These are phyloP conservation scores for Skeletonema menzelii DNA, from an alignment of 108 stramenopile genomes.

Conservation along the genomic window DNA sequence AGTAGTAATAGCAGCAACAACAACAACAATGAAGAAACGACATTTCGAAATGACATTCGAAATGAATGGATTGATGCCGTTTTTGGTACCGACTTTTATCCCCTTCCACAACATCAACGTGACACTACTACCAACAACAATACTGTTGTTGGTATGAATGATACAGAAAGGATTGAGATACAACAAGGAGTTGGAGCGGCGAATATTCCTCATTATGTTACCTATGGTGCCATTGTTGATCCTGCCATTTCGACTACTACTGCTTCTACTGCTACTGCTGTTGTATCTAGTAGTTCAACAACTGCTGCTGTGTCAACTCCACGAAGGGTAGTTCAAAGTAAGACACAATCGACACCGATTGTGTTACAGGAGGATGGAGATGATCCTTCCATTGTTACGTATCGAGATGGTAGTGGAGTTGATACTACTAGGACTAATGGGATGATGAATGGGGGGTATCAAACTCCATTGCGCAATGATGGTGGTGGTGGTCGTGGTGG, in stretches of 20 bases:
- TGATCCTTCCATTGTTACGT: constrained; percentile 5
- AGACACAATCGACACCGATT: neutral
- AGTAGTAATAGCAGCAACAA: neutral
- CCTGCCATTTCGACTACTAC: neutral
- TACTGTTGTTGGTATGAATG: neutral
- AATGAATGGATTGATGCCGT: constrained; percentile 80
- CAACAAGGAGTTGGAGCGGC: constrained; percentile 56
- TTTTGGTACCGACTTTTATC: constrained; percentile 65
- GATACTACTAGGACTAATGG: neutral
- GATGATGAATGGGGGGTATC: neutral
- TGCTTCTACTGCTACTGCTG: neutral
- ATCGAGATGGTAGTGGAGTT: neutral
- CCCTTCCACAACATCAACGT: neutral
- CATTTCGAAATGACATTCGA: constrained; percentile 43
- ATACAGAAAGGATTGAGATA: neutral
- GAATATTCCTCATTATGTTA: constrained; percentile 37
- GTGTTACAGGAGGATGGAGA: neutral
- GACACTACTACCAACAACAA: neutral
- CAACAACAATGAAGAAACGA: neutral
- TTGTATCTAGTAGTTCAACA: too few relatives aligned
- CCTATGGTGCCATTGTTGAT: constrained; percentile 42
- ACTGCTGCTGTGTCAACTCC: neutral
- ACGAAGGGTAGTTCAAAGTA: neutral
- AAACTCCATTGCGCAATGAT: neutral
- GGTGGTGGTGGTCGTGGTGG: neutral